A percentile compares a stretch with the other conserved stretches of the same genome.
phyloP scores from a whole-genome alignment of 805 yeast genomes.

The Myxozyma mucilagina region DNA sequence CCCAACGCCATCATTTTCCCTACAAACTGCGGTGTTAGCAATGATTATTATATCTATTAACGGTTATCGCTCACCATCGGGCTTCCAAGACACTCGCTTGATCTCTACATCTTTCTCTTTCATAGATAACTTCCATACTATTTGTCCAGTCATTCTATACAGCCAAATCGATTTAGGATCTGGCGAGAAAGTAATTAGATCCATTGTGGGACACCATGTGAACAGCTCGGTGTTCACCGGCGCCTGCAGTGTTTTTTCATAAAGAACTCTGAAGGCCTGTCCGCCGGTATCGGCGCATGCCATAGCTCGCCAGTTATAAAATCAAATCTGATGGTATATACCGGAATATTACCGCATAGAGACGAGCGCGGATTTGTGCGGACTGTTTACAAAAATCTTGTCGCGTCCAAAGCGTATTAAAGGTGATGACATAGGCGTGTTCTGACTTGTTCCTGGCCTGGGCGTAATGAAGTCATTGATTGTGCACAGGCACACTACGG shows the following conservation, averaged over 20 bases:
- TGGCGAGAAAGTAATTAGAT: constrained; percentile 27
- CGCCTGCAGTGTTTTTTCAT: constrained; percentile 21
- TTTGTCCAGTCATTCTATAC: constrained; percentile 30
- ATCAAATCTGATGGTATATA: not conserved
- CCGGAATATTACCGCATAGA: not conserved
- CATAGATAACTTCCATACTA: constrained; percentile 28
- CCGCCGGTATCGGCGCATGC: not conserved
- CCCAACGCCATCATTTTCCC: constrained; percentile 27
- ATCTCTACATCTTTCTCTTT: constrained; percentile 11
- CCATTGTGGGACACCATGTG: constrained; percentile 33
- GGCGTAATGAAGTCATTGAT: too few relatives aligned
- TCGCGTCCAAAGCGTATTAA: not conserved
- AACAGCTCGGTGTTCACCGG: constrained; percentile 11
- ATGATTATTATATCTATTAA: not conserved
- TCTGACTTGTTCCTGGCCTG: too few relatives aligned
- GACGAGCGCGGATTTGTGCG: not conserved
- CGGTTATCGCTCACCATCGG: constrained; percentile 26
- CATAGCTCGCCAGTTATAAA: not conserved
- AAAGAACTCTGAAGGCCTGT: constrained; percentile 9
- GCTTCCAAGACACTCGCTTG: constrained; percentile 22
- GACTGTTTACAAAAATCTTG: not conserved
- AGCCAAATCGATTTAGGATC: constrained; percentile 20
- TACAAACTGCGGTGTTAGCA: not conserved
- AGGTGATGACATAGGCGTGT: not conserved
- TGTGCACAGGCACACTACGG: too few relatives aligned